Evolutionary conservation across 306 rosid species (phyloP).

Genomic region (Alnus rubra): DNA sequence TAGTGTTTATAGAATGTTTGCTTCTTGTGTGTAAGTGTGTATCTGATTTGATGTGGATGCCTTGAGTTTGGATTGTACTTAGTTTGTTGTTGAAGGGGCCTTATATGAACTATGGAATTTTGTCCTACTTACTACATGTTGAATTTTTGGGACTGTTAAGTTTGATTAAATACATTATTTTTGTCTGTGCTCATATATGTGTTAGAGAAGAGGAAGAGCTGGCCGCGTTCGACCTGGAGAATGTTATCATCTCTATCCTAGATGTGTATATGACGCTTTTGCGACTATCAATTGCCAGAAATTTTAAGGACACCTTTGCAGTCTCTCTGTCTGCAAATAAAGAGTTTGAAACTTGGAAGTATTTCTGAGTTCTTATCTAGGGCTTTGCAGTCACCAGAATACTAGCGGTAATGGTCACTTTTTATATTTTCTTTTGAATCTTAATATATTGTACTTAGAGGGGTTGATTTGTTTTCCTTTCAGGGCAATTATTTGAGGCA

Average conservation of each 20-base stretch:
- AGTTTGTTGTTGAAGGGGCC: not conserved
- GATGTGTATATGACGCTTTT: conserved; percentile 81
- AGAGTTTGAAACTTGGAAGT: conserved; percentile 90
- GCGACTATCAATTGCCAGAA: conserved; percentile 94
- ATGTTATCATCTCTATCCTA: conserved; percentile 92
- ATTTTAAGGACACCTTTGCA: conserved; percentile 96
- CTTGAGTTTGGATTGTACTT: conserved; percentile 2
- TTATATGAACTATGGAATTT: not conserved
- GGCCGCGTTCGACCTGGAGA: conserved; percentile 97
- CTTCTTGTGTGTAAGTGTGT: not conserved
- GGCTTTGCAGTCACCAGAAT: conserved; percentile 95
- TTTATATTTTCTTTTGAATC: conserved; percentile 25
- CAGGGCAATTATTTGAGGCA: not conserved
- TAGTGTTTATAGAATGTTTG: not conserved
- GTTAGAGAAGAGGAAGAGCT: conserved; percentile 99
- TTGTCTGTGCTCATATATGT: conserved; percentile 20
- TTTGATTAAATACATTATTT: conserved; percentile 19
- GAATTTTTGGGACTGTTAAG: conserved; percentile 14
- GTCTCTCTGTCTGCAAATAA: conserved; percentile 95
- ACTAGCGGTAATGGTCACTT: conserved; percentile 61
- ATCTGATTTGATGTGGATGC: conserved; percentile 7
- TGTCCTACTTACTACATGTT: conserved; percentile 13
- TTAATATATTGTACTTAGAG: conserved; percentile 14
- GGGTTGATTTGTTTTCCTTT: not conserved
- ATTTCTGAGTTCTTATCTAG: conserved; percentile 87